Evolutionary conservation across 2,329 filamentous ascomycete genomes (phyloP), one percentile per base, ranked within the genome.

Genomic region (Reticulascus tulasneorum): DNA sequence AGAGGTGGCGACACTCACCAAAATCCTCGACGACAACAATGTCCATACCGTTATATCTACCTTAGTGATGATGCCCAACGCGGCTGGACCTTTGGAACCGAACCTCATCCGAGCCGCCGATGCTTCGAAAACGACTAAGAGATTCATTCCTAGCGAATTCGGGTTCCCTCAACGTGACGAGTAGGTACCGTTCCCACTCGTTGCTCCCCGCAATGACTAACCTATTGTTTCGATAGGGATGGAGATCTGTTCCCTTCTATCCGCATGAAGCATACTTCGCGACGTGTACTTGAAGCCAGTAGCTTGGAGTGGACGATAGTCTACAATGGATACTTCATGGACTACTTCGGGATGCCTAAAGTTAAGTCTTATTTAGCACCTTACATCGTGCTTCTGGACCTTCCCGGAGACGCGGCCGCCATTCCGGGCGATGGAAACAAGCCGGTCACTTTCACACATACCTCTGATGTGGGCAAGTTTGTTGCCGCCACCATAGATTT

Each of bases 341-440:
- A 71, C 39, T 69, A 69, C 45, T 71, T 52, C 45, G 63, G 61
- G 23, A 53, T 59, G 37, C 63, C 64, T 2, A 35, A 51, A 8
- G 42, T 62, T 26, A 50, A 54, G 35, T 62, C 60, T 2, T 51
- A 69, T 42, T 42, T 73, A 33, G 35, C 53, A 4, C 62, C 59
- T 4, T 55, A 56, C 33, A 52, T 59, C 1, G 59, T 69, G 16
- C 58, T 64, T 4, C 44, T 75, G 16, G 67, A 75, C 47, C 59
- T 73, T 11, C 35, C 47, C 5, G 57, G 59, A 41, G 62, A 65
- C 9, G 52, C 52, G 4, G 73, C 72, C 2, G 67, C 62, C 10
- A 64, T 75, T 18, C 71, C 73, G 0, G 71, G 69, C 0, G 54
- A 63, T 21, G 73, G 73, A 0, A 55, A 67, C 16, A 56, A 51